These are phyloP conservation scores for Wallacemonas sp. DNA, from an alignment of 208 protist species.

Conservation along the genomic window DNA sequence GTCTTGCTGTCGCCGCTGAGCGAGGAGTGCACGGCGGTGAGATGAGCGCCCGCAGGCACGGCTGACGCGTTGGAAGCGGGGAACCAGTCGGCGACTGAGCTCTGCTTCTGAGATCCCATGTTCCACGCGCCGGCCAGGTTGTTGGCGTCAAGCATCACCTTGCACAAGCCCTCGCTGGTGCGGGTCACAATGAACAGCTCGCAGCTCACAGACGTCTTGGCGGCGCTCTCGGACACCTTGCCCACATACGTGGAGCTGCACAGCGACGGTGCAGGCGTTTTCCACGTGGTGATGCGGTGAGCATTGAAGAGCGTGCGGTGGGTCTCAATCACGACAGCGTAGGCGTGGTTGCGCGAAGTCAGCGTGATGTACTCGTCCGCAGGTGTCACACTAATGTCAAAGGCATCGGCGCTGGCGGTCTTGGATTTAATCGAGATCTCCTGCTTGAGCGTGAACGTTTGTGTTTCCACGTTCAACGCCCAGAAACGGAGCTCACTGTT, in stretches of 20 bases:
- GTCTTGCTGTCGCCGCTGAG: slow-evolving; percentile 68
- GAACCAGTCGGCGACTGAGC: slow-evolving; percentile 75
- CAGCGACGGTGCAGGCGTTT: slow-evolving; percentile 53
- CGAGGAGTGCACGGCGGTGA: slow-evolving; percentile 85
- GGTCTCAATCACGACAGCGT: slow-evolving; percentile 80
- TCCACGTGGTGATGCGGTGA: slow-evolving; percentile 85
- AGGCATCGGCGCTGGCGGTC: slow-evolving; percentile 32
- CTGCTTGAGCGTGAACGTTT: slow-evolving; percentile 82
- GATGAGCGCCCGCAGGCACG: slow-evolving; percentile 21
- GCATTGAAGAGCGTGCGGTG: slow-evolving; percentile 77
- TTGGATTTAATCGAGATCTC: slow-evolving; percentile 70
- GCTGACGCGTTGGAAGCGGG: slow-evolving; percentile 25
- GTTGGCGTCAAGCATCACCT: slow-evolving; percentile 73
- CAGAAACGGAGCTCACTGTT: slow-evolving; percentile 89
- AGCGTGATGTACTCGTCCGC: slow-evolving; percentile 91
- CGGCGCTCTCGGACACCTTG: slow-evolving; percentile 67
- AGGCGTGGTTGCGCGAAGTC: slow-evolving; percentile 48
- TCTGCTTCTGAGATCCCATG: slow-evolving; percentile 30
- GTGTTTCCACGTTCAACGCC: slow-evolving; percentile 63
- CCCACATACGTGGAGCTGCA: slow-evolving; percentile 71
- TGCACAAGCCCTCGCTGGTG: slow-evolving; percentile 68
- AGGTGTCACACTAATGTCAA: slow-evolving; percentile 74
- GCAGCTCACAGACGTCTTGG: slow-evolving; percentile 73
- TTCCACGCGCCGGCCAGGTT: slow-evolving; percentile 74
- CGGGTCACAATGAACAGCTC: slow-evolving; percentile 80